A percentile compares a stretch with the other conserved stretches of the same genome.
These are phyloP conservation scores for Carex cristatella DNA, from an alignment of 176 grass and related monocot species.

Conservation along the genomic window DNA sequence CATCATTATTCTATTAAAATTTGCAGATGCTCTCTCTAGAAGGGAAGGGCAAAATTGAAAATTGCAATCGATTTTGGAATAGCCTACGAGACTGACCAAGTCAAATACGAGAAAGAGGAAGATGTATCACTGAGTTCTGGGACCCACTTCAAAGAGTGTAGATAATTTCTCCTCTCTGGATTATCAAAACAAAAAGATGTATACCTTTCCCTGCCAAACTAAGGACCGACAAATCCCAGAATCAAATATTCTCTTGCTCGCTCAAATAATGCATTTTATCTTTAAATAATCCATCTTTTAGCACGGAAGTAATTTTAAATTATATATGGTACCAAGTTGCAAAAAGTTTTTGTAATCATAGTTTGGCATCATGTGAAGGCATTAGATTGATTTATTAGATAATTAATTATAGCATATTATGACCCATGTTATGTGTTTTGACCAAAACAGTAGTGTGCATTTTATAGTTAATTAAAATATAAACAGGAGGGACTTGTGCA, in stretches of 20 bases:
- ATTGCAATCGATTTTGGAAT: too few relatives aligned
- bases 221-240: background rate
- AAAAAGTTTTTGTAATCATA: background rate
- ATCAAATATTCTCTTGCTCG: background rate
- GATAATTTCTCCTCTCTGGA: too few relatives aligned
- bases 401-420: background rate
- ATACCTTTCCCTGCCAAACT: too few relatives aligned
- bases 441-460: conserved; percentile 18
- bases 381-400: background rate
- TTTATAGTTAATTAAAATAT: background rate
- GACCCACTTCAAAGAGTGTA: too few relatives aligned
- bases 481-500: background rate
- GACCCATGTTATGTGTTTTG: conserved; percentile 19
- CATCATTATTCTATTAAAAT: too few relatives aligned
- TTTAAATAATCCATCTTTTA: background rate
- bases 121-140: too few relatives aligned
- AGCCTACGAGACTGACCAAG: too few relatives aligned
- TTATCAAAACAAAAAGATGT: background rate
- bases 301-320: background rate
- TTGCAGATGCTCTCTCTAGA: too few relatives aligned
- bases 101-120: too few relatives aligned
- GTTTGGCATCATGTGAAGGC: background rate
- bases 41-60: too few relatives aligned
- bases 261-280: background rate
- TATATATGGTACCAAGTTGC: conserved; percentile 4